Evolutionary conservation across 2,329 filamentous ascomycete species (phyloP).

Genomic region (Fusarium sp.): DNA sequence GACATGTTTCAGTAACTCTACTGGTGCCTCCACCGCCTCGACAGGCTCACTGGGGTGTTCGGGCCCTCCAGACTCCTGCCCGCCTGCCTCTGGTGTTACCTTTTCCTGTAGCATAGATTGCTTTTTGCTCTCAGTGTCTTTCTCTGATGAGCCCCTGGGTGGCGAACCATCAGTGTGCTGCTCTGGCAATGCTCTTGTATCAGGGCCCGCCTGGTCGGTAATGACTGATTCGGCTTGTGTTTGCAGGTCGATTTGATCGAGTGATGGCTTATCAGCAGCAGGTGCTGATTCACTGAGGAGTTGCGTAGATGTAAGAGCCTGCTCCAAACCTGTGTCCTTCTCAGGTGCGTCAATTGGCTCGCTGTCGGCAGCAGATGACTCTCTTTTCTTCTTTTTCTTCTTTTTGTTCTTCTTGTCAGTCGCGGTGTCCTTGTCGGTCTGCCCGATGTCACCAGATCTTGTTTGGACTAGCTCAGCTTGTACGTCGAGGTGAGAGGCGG

Average conservation of each 20-base stretch:
- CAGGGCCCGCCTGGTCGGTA: not conserved
- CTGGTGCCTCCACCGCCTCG: constrained; percentile 7
- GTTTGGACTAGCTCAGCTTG: constrained; percentile 4
- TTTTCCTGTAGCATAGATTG: constrained; percentile 1
- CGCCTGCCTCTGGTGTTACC: constrained; percentile 1
- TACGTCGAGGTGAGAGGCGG: not conserved
- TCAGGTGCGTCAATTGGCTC: not conserved
- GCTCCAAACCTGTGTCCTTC: not conserved
- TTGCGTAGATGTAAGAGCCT: not conserved
- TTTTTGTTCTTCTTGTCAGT: constrained; percentile 37
- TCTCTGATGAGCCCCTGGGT: not conserved
- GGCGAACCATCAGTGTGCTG: not conserved
- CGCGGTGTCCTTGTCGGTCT: not conserved
- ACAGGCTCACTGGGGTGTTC: not conserved
- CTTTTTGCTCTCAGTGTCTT: constrained; percentile 9
- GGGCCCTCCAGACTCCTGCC: not conserved
- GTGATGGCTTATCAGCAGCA: not conserved
- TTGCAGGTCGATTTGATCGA: not conserved
- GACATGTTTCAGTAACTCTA: constrained; percentile 4
- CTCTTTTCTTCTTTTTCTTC: constrained; percentile 34
- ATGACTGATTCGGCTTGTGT: not conserved
- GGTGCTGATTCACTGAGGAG: not conserved
- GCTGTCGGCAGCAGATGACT: constrained; percentile 1
- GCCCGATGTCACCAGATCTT: not conserved
- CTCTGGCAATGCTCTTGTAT: not conserved